These are phyloP conservation scores for Neonectria neomacrospora DNA, from an alignment of 2,329 filamentous ascomycete species.

Conservation along the genomic window DNA sequence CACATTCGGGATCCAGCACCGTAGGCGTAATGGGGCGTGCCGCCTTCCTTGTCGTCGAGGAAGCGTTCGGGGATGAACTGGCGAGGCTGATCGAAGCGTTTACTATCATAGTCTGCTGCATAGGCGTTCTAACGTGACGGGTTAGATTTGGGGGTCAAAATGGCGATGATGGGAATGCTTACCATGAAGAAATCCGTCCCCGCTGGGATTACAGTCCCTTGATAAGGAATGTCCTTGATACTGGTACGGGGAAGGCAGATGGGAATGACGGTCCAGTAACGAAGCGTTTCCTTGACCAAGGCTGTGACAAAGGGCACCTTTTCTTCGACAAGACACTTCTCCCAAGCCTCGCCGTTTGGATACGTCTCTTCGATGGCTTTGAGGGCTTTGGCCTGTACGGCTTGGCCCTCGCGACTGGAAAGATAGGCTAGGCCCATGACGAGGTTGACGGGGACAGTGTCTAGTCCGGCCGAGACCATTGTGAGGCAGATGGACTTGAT, in stretches of 20 bases:
- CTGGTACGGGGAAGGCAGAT: slow-evolving; percentile 79
- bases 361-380: slow-evolving; percentile 77
- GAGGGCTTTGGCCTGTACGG: slow-evolving; percentile 76
- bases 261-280: slow-evolving; percentile 83
- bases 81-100: slow-evolving; percentile 72
- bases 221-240: slow-evolving; percentile 77
- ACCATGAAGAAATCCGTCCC: slow-evolving; percentile 85
- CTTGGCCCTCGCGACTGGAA: slow-evolving; percentile 72
- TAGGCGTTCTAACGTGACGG: slow-evolving; percentile 68
- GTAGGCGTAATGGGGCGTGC: slow-evolving; percentile 71
- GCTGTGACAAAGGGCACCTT: slow-evolving; percentile 82
- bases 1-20: slow-evolving; percentile 73
- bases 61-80: slow-evolving; percentile 78
- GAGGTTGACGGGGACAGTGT: slow-evolving; percentile 83
- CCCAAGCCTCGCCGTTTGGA: slow-evolving; percentile 80
- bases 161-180: slow-evolving; percentile 20
- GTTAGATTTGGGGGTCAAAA: neutral
- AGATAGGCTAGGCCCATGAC: slow-evolving; percentile 84
- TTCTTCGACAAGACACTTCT: slow-evolving; percentile 76
- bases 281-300: slow-evolving; percentile 80
- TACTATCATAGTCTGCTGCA: slow-evolving; percentile 77
- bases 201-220: slow-evolving; percentile 74
- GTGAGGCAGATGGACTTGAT: slow-evolving; percentile 84
- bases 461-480: slow-evolving; percentile 83
- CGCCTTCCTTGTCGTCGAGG: slow-evolving; percentile 64